phyloP scores from a whole-genome alignment of 192 early-diverging fungal genomes.

The Coemansia sp. region DNA sequence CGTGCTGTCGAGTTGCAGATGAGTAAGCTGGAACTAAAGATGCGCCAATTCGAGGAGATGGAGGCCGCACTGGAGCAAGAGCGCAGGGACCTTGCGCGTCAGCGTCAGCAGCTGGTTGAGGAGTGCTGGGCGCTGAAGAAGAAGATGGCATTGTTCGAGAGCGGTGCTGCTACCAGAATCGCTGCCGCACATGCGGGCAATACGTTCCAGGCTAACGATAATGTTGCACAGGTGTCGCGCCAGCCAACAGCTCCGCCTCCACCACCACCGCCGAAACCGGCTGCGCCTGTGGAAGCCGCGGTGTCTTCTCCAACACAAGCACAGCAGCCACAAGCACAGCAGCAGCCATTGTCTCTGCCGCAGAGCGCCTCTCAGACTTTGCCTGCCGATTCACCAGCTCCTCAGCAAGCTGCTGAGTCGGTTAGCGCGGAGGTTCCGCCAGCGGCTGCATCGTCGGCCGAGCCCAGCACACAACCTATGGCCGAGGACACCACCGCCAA shows the following conservation, averaged over 20 bases:
- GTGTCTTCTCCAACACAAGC: neutral
- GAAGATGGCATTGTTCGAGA: constrained; percentile 52
- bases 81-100: constrained; percentile 70
- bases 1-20: constrained; percentile 84
- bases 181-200: constrained; percentile 19
- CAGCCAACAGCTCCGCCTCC: constrained; percentile 34
- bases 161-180: constrained; percentile 29
- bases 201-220: constrained; percentile 43
- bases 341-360: neutral
- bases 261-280: neutral
- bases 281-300: neutral
- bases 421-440: neutral
- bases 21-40: constrained; percentile 88
- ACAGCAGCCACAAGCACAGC: neutral
- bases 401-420: neutral
- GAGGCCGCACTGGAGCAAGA: constrained; percentile 89
- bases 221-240: constrained; percentile 28
- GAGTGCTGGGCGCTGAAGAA: constrained; percentile 54
- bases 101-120: constrained; percentile 50
- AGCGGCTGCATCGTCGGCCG: neutral
- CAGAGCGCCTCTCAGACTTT: neutral
- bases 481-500: neutral
- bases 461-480: neutral
- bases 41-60: constrained; percentile 91
- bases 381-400: neutral